Evolutionary conservation across 1,139 yeast genomes (phyloP).

Genomic region (Diutina neorugosa): DNA sequence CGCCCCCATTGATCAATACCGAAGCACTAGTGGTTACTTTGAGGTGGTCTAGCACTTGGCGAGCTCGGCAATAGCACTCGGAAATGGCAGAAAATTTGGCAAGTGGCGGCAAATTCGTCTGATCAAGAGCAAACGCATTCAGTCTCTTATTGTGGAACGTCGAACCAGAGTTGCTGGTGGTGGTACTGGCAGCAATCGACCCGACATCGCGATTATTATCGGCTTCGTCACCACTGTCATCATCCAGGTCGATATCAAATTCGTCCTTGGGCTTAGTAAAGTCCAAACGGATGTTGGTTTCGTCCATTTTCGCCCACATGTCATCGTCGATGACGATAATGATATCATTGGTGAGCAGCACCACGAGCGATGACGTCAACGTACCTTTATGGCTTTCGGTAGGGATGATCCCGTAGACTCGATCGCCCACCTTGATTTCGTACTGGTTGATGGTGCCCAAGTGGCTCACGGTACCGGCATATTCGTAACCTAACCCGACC

Average conservation of each 20-base stretch:
- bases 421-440: slow-evolving; percentile 20
- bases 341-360: slow-evolving; percentile 23
- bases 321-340: slow-evolving; percentile 12
- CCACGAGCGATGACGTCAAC: slow-evolving; percentile 21
- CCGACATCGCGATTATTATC: not conserved
- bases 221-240: not conserved
- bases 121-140: slow-evolving; percentile 4
- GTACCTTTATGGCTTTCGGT: slow-evolving; percentile 26
- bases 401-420: slow-evolving; percentile 25
- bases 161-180: not conserved
- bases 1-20: slow-evolving; percentile 33
- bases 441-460: slow-evolving; percentile 17
- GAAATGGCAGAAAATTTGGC: slow-evolving; percentile 27
- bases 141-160: not conserved
- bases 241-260: slow-evolving; percentile 1
- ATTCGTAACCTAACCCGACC: slow-evolving; percentile 33
- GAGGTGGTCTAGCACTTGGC: slow-evolving; percentile 20
- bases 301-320: slow-evolving; percentile 5
- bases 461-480: slow-evolving; percentile 22
- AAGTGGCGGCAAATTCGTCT: slow-evolving; percentile 14
- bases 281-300: slow-evolving; percentile 4
- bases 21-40: slow-evolving; percentile 13
- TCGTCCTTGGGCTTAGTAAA: not conserved
- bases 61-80: slow-evolving; percentile 27
- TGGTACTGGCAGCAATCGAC: not conserved